A percentile compares a stretch with the other conserved stretches of the same genome.
These are phyloP conservation scores for Nemophila menziesii DNA, from an alignment of 257 asterid genomes.

Conservation along the genomic window DNA sequence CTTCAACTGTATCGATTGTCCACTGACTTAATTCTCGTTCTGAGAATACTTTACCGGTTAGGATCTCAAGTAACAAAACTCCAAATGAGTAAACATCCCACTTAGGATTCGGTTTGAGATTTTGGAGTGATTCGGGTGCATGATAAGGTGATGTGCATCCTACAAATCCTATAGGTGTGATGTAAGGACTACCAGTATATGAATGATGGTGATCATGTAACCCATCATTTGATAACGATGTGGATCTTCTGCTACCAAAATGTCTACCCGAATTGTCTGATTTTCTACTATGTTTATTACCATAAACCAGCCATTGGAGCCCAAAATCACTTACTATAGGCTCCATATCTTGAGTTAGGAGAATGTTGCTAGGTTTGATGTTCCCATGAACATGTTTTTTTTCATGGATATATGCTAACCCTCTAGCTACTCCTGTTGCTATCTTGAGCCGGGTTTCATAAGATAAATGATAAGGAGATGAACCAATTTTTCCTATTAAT, in stretches of 20 bases:
- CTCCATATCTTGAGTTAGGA: conserved; percentile 69
- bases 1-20: conserved; percentile 26
- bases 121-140: conserved; percentile 82
- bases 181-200: conserved; percentile 26
- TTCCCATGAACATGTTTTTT: conserved; percentile 91
- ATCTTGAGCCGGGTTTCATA: conserved; percentile 51
- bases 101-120: conserved; percentile 53
- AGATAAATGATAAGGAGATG: conserved; percentile 70
- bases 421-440: conserved; percentile 79
- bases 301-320: conserved; percentile 47
- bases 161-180: conserved; percentile 27
- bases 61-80: conserved; percentile 54
- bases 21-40: conserved; percentile 64
- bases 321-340: conserved; percentile 74
- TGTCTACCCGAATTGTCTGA: conserved; percentile 40
- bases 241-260: conserved; percentile 52
- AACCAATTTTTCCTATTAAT: conserved; percentile 59
- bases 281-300: conserved; percentile 35
- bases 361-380: conserved; percentile 88
- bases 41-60: conserved; percentile 73
- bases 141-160: conserved; percentile 80
- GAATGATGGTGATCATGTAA: conserved; percentile 12
- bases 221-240: conserved; percentile 12
- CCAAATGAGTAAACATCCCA: conserved; percentile 98
- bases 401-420: conserved; percentile 68